These are phyloP conservation scores for Hypoxylon sp. DNA, from an alignment of 2,329 filamentous ascomycete genomes.

Conservation along the genomic window DNA sequence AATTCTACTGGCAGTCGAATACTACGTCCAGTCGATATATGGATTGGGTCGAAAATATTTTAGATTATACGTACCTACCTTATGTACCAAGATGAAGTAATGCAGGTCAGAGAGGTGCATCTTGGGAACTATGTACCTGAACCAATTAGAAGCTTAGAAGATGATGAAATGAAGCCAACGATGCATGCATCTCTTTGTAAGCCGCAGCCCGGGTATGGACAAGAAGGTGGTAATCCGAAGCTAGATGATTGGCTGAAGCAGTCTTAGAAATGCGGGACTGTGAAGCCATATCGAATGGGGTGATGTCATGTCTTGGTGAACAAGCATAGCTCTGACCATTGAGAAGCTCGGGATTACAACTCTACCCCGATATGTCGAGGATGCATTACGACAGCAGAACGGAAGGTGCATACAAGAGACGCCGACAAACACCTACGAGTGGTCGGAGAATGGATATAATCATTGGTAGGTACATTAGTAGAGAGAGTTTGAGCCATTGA, in stretches of 20 bases:
- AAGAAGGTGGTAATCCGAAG: constrained; percentile 7
- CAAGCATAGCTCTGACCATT: constrained; percentile 45
- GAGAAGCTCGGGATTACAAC: constrained; percentile 48
- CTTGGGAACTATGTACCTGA: no score
- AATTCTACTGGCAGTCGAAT: no score
- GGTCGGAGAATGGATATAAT: neutral
- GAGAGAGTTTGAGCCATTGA: constrained; percentile 16
- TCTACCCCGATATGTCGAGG: constrained; percentile 7
- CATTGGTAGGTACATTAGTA: neutral
- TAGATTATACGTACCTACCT: no score
- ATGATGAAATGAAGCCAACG: neutral
- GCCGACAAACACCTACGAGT: neutral
- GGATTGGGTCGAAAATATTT: no score
- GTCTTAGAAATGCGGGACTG: constrained; percentile 6
- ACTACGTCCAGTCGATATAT: no score
- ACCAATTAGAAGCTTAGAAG: constrained; percentile 7
- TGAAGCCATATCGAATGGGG: constrained; percentile 8
- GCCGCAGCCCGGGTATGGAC: neutral
- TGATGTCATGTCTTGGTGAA: constrained; percentile 47
- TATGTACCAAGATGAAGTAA: no score
- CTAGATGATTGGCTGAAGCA: constrained; percentile 23
- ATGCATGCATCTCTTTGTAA: neutral
- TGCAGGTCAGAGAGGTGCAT: no score
- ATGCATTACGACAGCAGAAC: constrained; percentile 38
- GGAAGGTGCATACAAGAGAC: constrained; percentile 2